Base-by-base conservation (phyloP, 2,329 filamentous ascomycete species). In the Thelonectria olida region DNA sequence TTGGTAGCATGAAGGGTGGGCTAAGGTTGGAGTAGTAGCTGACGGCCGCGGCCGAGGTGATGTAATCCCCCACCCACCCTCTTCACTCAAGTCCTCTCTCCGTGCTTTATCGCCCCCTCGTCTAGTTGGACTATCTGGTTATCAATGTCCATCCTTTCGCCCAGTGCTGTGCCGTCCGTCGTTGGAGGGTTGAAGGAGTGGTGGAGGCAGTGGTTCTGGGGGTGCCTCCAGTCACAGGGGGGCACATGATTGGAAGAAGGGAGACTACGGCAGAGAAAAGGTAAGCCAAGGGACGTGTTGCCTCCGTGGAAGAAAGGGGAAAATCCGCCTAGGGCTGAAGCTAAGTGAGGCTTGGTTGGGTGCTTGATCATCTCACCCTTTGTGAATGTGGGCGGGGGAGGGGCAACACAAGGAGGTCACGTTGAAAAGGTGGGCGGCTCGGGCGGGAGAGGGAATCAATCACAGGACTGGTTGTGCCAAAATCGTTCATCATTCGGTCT, bases 341-440 rank as follows among this genome's bases (percentile, higher is more conserved):
- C 42, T 34, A 42, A 25, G 22, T 49, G 44, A 31, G 47, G 38
- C 48, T 58, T 53, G 48, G 51, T n/a, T 45, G 47, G 57, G 25
- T 47, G 45, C 47, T 50, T 34, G 54, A 19, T 59, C 48, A 59
- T 59, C 50, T 50, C 25, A 54, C 50, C 27, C 28, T 41, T 36
- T 44, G 39, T 20, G 36, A 41, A 9, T n/a, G 9, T 8, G 47
- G 28, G 13, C 13, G 51, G 49, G 38, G 42, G 25, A 47, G 38
- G 41, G 57, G 17, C 22, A 49, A 34, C 9, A 13, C 38, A 15
- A 19, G 4, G 34, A 7, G 19, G 39, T 51, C 45, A 51, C 38
- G 45, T 23, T 50, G 20, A 7, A 2, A 7, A 27, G n/a, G 7
- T 39, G 27, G 42, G 50, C 45, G 50, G 44, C 28, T 50, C 17